Base-by-base conservation (phyloP, 495 filamentous ascomycete genomes). In the Talaromyces trachyspermus region DNA sequence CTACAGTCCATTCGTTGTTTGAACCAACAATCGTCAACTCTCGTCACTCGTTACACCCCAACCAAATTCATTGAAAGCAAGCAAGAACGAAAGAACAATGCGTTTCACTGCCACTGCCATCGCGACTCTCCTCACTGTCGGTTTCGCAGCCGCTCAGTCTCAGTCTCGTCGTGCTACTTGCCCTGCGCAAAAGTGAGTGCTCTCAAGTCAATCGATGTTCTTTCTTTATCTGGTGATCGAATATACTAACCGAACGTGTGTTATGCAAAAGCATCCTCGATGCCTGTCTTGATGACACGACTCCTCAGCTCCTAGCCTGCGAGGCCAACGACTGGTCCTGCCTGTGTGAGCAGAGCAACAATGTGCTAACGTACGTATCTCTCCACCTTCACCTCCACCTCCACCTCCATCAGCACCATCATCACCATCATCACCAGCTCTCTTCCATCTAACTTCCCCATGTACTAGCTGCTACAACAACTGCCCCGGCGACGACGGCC, bases 391-490 rank as follows among this genome's bases (percentile, higher is more conserved):
- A 30, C 24, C 24, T 22, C 19, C 19, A n/a, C n/a, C n/a, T n/a
- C n/a, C n/a, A n/a, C n/a, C n/a, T n/a, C n/a, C n/a, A n/a, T n/a
- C n/a, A n/a, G n/a, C n/a, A n/a, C n/a, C n/a, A n/a, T n/a, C n/a
- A n/a, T n/a, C n/a, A n/a, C n/a, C n/a, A n/a, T n/a, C n/a, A n/a
- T n/a, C n/a, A n/a, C n/a, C n/a, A n/a, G n/a, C 17, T n/a, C 2
- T 20, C 12, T 19, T 22, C 18, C 18, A 38, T 25, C 25, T 44
- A 41, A 33, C 17, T n/a, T 43, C n/a, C 26, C 25, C 22, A 47
- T 8, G 7, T 14, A 15, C 12, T 40, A 61, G 59, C 37, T 71
- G 67, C 51, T 71, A 71, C 57, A 63, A 65, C 51, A 65, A 66
- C 46, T 71, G 67, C 43, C 66, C 67, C 40, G 52, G 38, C 40